A percentile compares a stretch with the other conserved stretches of the same genome.
Evolutionary conservation across 768 basidiomycete species (phyloP).

Genomic region (Pholiota molesta): DNA sequence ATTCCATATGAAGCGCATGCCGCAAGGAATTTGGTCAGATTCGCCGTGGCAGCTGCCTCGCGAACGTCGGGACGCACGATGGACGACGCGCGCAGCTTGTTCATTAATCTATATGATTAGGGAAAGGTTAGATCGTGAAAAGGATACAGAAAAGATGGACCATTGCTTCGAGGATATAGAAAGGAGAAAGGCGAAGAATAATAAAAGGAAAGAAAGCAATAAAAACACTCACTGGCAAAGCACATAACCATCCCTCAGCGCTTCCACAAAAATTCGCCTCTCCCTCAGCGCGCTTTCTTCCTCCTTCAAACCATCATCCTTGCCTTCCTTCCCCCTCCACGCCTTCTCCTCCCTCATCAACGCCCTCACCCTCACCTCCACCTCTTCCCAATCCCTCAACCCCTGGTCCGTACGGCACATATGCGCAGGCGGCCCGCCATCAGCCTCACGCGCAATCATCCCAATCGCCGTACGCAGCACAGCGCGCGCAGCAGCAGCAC

Average conservation of each 20-base stretch:
- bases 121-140: neutral
- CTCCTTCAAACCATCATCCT: slow-evolving; percentile 32
- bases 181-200: neutral
- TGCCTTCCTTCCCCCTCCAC: slow-evolving; percentile 36
- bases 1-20: slow-evolving; percentile 73
- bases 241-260: slow-evolving; percentile 81
- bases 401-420: slow-evolving; percentile 52
- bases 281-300: slow-evolving; percentile 49
- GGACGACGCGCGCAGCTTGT: slow-evolving; percentile 79
- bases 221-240: slow-evolving; percentile 79
- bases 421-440: slow-evolving; percentile 56
- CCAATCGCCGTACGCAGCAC: slow-evolving; percentile 67
- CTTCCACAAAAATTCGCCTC: slow-evolving; percentile 70
- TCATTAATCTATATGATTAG: slow-evolving; percentile 61
- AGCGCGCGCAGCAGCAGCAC: slow-evolving; percentile 48
- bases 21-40: slow-evolving; percentile 78
- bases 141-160: neutral
- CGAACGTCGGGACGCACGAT: slow-evolving; percentile 68
- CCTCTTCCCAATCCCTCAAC: slow-evolving; percentile 70
- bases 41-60: slow-evolving; percentile 70
- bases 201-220: slow-evolving; percentile 12
- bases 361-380: slow-evolving; percentile 64
- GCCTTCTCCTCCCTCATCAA: slow-evolving; percentile 72
- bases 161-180: slow-evolving; percentile 11
- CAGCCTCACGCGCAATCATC: slow-evolving; percentile 66